Evolutionary conservation across 495 filamentous ascomycete species (phyloP).

Genomic region (Viridothelium virens): DNA sequence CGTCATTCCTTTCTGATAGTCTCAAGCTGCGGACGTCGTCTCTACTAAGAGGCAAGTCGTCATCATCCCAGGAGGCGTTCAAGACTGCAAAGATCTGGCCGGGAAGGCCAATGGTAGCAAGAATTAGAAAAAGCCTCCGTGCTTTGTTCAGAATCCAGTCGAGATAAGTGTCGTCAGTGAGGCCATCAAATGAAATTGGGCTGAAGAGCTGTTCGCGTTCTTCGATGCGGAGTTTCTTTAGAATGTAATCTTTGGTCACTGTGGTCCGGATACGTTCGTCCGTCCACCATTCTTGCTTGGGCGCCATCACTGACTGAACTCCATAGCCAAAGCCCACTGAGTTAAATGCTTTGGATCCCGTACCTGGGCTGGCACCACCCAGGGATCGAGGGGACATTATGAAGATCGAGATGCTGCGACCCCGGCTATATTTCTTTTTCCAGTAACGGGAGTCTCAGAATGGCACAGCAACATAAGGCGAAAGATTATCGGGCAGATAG

Average conservation of each 20-base stretch:
- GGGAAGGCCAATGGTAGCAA: slow-evolving; percentile 69
- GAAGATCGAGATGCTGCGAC: background rate
- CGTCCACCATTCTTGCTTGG: slow-evolving; percentile 62
- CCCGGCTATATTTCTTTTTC: background rate
- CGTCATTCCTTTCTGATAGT: slow-evolving; percentile 53
- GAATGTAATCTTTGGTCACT: slow-evolving; percentile 62
- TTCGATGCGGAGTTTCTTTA: slow-evolving; percentile 55
- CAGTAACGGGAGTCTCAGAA: background rate
- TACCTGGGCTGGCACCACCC: slow-evolving; percentile 25
- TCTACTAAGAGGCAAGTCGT: slow-evolving; percentile 72
- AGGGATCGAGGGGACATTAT: slow-evolving; percentile 26
- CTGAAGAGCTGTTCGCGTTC: slow-evolving; percentile 59
- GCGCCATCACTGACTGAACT: slow-evolving; percentile 31
- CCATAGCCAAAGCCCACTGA: slow-evolving; percentile 37
- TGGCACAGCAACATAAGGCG: slow-evolving; percentile 1
- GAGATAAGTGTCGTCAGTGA: slow-evolving; percentile 85
- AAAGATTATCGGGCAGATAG: background rate
- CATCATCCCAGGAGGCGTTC: slow-evolving; percentile 81
- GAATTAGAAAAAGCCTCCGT: slow-evolving; percentile 71
- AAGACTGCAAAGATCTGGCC: slow-evolving; percentile 80
- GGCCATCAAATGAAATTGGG: slow-evolving; percentile 67
- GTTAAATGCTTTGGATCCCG: slow-evolving; percentile 34
- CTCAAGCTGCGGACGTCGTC: slow-evolving; percentile 61
- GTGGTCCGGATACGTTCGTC: slow-evolving; percentile 65
- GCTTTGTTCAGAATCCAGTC: slow-evolving; percentile 84